Base-by-base conservation (phyloP, 2,329 filamentous ascomycete species). In the Epichloe brachyelytri region DNA sequence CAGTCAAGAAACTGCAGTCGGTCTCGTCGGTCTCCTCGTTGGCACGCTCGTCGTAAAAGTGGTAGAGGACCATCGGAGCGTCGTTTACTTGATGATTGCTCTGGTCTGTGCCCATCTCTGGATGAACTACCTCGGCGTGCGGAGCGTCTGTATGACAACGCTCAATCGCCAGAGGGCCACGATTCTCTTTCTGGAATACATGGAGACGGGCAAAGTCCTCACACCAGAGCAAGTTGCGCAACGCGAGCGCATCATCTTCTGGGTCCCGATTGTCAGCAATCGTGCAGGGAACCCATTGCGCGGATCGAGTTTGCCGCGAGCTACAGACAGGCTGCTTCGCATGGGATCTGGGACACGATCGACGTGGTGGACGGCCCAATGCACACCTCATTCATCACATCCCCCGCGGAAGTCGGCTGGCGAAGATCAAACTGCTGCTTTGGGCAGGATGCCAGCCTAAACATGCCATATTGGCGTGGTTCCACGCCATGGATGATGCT, bases 1-100 rank as follows among this genome's bases (percentile, higher is more conserved):
- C 12, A 94, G 87, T 57, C 93, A 97, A 69, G 93, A 97, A 68
- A 97, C 91, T 0, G 82, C 95, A 19, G 87, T 98, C 51, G 91
- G 88, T 2, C 74, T 97, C 26, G 55, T 95, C 36, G 93, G 93
- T 2, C 89, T 97, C 79, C 75, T 95, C 48, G 80, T 78, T 14
- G 93, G 93, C 1, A 93, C 84, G 46, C 54, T 95, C 2, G 82
- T 95, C 14, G 86, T 97, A 17, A 85, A 85, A 36, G 73, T 79
- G 55, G 80, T 96, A 20, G 79, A 85, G 48, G 80, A 83, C 46
- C 80, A 82, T 51, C 65, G 73, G 14, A 80, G 83, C 10, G 95
- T 93, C 38, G 90, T 88, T 79, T 72, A 71, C 45, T 74, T 83
- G 52, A 80, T 95, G 69, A 68, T 90, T 1, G 55, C 79, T 3